phyloP scores from a whole-genome alignment of 768 basidiomycete genomes.

The Suillus subalutaceus region DNA sequence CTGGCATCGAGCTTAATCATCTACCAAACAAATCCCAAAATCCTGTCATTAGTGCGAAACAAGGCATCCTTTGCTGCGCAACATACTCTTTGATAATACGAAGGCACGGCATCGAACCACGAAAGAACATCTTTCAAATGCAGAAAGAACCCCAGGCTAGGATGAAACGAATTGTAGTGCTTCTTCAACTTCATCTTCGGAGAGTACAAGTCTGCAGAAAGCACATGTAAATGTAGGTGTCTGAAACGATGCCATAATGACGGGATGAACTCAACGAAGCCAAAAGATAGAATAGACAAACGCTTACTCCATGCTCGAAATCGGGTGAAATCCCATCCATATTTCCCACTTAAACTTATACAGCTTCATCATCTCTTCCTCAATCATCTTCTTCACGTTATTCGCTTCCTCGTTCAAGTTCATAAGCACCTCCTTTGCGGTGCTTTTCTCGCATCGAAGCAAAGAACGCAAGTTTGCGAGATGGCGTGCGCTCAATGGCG shows the following conservation, averaged over 20 bases:
- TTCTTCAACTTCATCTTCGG: constrained; percentile 80
- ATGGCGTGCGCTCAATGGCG: constrained; percentile 36
- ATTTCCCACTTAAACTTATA: constrained; percentile 79
- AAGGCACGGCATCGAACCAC: constrained; percentile 74
- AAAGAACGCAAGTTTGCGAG: constrained; percentile 60
- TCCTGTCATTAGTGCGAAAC: constrained; percentile 9
- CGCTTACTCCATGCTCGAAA: constrained; percentile 84
- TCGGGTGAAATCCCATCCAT: constrained; percentile 83
- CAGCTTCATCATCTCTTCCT: constrained; percentile 75
- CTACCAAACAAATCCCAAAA: constrained; percentile 36
- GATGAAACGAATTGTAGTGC: constrained; percentile 92
- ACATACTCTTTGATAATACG: constrained; percentile 55
- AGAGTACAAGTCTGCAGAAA: constrained; percentile 77
- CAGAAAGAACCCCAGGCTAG: constrained; percentile 81
- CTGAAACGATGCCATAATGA: constrained; percentile 37
- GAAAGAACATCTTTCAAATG: constrained; percentile 74
- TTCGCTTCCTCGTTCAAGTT: constrained; percentile 60
- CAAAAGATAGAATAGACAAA: constrained; percentile 29
- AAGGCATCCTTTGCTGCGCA: neutral
- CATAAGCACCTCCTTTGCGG: constrained; percentile 56
- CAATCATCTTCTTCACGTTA: constrained; percentile 59
- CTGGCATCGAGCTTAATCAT: constrained; percentile 52
- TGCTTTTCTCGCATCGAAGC: constrained; percentile 52
- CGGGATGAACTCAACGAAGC: neutral
- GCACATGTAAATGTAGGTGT: constrained; percentile 83